Percentiles rank a stretch among this genome's conserved stretches.
Conservation (phyloP, 169 alveolate species). For the Cryptosporidium ubiquitum region DNA sequence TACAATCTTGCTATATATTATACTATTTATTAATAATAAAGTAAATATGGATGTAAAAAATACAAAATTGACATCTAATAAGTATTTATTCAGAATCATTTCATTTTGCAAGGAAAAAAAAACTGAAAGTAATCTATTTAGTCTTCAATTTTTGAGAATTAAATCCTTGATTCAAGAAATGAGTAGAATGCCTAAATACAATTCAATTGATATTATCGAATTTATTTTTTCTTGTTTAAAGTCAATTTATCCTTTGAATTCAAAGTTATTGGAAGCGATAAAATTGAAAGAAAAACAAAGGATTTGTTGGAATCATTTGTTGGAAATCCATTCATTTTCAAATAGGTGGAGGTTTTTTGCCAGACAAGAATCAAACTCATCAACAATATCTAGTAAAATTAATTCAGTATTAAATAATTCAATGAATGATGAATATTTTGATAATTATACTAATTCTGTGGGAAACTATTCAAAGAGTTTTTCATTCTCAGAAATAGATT, state of each 20-base stretch:
- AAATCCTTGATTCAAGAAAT: slow-evolving; percentile 7
- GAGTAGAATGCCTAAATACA: background rate
- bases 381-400: background rate
- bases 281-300: slow-evolving; percentile 38
- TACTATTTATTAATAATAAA: slow-evolving; percentile 6
- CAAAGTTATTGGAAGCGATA: slow-evolving; percentile 31
- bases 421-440: background rate
- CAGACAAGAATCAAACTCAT: background rate
- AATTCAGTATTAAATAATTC: background rate
- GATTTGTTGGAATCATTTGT: slow-evolving; percentile 21
- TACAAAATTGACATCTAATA: background rate
- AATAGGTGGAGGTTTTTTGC: slow-evolving; percentile 26
- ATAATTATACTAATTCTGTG: background rate
- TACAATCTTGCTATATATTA: slow-evolving; percentile 2
- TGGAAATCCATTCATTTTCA: slow-evolving; percentile 3
- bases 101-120: slow-evolving; percentile 26
- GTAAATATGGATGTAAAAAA: background rate
- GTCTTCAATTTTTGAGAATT: slow-evolving; percentile 58
- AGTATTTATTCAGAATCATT: slow-evolving; percentile 14
- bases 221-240: slow-evolving; percentile 48
- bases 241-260: slow-evolving; percentile 53
- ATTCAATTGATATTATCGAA: background rate
- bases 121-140: background rate
- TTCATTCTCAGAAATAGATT: background rate
- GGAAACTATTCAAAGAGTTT: background rate